Evolutionary conservation across 352 stramenopile genomes (phyloP).

Genomic region (Aphanomyces euteiches): DNA sequence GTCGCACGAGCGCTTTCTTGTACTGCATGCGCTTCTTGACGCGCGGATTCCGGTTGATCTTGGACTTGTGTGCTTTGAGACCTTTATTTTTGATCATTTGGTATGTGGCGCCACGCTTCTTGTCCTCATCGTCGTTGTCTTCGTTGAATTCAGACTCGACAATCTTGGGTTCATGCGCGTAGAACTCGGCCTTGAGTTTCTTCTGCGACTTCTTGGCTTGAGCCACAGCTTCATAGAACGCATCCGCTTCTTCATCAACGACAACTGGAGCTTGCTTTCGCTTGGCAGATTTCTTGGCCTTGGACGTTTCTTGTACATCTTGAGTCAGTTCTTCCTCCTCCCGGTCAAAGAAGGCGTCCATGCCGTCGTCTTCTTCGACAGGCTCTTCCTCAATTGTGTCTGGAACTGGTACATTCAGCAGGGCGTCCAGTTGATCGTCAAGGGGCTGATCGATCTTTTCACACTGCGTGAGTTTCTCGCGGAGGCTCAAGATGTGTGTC

Average conservation of each 20-base stretch:
- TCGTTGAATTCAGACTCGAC: conserved; percentile 46
- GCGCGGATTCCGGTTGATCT: conserved; percentile 97
- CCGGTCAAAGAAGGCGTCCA: conserved; percentile 65
- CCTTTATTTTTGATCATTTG: conserved; percentile 98
- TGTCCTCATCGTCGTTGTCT: conserved; percentile 68
- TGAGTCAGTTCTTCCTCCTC: conserved; percentile 31
- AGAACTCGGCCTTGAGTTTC: conserved; percentile 73
- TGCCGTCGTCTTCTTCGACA: conserved; percentile 52
- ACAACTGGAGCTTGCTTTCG: conserved; percentile 36
- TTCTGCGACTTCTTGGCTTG: conserved; percentile 49
- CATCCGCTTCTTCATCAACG: conserved; percentile 54
- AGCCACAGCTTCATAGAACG: conserved; percentile 71
- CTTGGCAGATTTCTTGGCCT: conserved; percentile 42
- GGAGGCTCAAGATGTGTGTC: conserved; percentile 65
- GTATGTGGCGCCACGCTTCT: conserved; percentile 89
- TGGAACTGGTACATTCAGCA: conserved; percentile 65
- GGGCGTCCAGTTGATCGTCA: conserved; percentile 54
- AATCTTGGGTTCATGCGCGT: conserved; percentile 65
- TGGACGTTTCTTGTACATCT: conserved; percentile 8
- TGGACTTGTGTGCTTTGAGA: conserved; percentile 96
- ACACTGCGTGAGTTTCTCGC: conserved; percentile 72
- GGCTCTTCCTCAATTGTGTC: not conserved
- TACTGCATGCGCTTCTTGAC: conserved; percentile 98
- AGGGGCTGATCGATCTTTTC: conserved; percentile 52
- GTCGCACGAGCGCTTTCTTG: conserved; percentile 94